Evolutionary conservation across 2,329 filamentous ascomycete species (phyloP), one percentile per base, ranked within the genome.

Genomic region (Penicillium brevicompactum): DNA sequence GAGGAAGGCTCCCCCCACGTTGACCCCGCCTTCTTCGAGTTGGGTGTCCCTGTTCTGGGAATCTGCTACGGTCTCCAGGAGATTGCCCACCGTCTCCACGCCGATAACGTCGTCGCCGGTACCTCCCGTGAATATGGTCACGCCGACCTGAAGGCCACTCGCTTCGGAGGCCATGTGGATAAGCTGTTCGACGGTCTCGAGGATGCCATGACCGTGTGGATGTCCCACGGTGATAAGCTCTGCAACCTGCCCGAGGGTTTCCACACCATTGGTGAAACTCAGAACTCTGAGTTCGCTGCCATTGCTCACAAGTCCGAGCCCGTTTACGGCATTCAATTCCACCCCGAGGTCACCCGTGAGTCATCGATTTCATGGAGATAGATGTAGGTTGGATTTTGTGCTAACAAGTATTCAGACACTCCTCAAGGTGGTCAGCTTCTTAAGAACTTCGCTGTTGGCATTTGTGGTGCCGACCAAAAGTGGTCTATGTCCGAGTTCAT

Each of bases 191-290:
- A 85, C 27, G 90, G 87, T 14, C 70, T 96, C 10, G 88, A 86
- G 56, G 86, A 90, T 57, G 78, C 84, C 49, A 81, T 90, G 66
- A 82, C 89, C 58, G 85, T 90, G 13, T 93, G 85, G 82, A 97
- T 97, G 92, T 89, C 85, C 63, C 93, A 97, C 72, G 87, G 87
- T 55, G 92, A 97, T 76, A 96, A 96, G 80, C 83, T 97, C 10
- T 82, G 82, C 38, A 78, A 82, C 52, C 80, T 96, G 38, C 92
- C 92, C 8, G 78, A 40, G 1, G 58, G 57, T 9, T 96, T 96
- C 71, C 76, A 84, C 56, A 86, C 82, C 14, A 85, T 96, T 65
- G 92, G 89, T 48, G 87, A 81, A 4, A 93, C 91, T 2, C 70
- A 79, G 48, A 95, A 94, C 76, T 86, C 89, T 0, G 84, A 87